Percentiles rank a stretch among this genome's conserved stretches.
These are phyloP conservation scores for Ampelomyces quisqualis DNA, from an alignment of 2,329 filamentous ascomycete species.

Conservation along the genomic window DNA sequence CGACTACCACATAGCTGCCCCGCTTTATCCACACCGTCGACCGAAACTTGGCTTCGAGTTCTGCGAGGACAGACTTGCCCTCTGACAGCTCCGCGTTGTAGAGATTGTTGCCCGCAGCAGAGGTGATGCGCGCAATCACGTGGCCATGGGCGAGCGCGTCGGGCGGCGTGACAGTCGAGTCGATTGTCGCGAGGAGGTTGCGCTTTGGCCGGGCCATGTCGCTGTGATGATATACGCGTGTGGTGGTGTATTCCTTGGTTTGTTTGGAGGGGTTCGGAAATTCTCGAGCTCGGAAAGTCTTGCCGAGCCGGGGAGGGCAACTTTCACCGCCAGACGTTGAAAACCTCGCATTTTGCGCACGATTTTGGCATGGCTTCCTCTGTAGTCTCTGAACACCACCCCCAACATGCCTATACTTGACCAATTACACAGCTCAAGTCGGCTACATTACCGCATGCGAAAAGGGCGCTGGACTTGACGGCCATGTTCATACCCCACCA, in stretches of 20 bases:
- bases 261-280: constrained; percentile 13
- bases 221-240: background rate
- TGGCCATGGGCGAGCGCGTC: constrained; percentile 53
- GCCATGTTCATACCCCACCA: background rate
- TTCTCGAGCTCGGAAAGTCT: constrained; percentile 7
- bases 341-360: constrained; percentile 10
- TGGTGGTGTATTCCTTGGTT: background rate
- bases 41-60: constrained; percentile 81
- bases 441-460: background rate
- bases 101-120: constrained; percentile 84
- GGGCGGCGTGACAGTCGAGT: constrained; percentile 67
- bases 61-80: constrained; percentile 67
- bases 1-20: constrained; percentile 81
- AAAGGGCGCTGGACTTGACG: background rate
- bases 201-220: constrained; percentile 74
- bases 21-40: constrained; percentile 93
- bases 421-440: background rate
- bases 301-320: constrained; percentile 11
- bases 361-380: constrained; percentile 12
- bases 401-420: background rate
- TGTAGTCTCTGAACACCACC: no score
- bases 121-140: constrained; percentile 73
- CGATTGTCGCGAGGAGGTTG: constrained; percentile 72
- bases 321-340: constrained; percentile 6
- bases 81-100: constrained; percentile 74